Evolutionary conservation across 495 filamentous ascomycete genomes (phyloP).

Genomic region (Aspergillus panamensis): DNA sequence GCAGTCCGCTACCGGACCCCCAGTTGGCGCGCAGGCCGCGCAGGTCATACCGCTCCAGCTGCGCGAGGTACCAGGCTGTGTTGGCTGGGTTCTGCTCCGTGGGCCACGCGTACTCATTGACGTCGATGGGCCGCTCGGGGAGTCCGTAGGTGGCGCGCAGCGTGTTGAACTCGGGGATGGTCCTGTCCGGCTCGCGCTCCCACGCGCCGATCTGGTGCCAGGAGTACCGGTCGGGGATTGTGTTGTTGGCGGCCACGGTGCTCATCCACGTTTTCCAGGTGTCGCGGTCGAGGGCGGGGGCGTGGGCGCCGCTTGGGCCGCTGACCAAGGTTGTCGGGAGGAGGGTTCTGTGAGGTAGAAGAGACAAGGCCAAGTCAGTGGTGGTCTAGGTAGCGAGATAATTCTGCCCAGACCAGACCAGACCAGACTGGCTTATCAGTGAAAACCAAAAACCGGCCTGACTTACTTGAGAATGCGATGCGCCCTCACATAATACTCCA

Average conservation of each 20-base stretch:
- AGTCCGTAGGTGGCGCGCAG: neutral
- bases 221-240: neutral
- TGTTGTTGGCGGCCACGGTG: neutral
- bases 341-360: neutral
- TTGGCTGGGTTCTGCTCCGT: neutral
- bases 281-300: neutral
- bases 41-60: neutral
- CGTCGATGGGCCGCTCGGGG: neutral
- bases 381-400: slow-evolving; percentile 1
- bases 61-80: neutral
- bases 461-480: slow-evolving; percentile 27
- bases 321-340: neutral
- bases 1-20: neutral
- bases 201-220: neutral
- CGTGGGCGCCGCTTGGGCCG: neutral
- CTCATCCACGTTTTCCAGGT: neutral
- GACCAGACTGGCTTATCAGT: no score
- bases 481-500: slow-evolving; percentile 30
- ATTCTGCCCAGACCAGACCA: no score
- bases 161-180: neutral
- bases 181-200: neutral
- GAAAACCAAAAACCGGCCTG: no score
- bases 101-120: neutral
- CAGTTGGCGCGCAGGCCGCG: neutral
- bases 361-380: neutral